These are phyloP conservation scores for Pistacia vera DNA, from an alignment of 345 rosid genomes.

Conservation along the genomic window DNA sequence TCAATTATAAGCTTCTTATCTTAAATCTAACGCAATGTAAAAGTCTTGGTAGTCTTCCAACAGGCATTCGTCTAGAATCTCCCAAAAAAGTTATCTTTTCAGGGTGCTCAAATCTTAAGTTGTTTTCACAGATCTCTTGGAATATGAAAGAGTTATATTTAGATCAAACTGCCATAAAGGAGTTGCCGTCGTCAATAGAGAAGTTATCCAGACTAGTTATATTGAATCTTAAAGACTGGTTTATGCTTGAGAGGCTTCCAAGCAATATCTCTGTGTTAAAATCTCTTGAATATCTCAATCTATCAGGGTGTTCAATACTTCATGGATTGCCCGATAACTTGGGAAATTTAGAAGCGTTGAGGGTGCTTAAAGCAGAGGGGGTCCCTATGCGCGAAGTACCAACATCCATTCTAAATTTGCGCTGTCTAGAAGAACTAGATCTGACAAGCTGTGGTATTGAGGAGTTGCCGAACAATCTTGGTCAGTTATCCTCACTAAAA, in stretches of 20 bases:
- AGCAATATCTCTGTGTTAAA: conserved; percentile 1
- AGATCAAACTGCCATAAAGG: too few species aligned
- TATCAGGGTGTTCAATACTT: conserved; percentile 31
- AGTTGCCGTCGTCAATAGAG: too few species aligned
- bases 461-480: background rate
- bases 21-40: background rate
- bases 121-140: too few species aligned
- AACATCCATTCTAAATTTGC: background rate
- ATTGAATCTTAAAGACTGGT: too few species aligned
- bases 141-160: too few species aligned
- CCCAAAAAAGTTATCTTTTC: too few species aligned
- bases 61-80: too few species aligned
- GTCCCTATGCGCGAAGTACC: too few species aligned
- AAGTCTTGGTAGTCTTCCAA: background rate
- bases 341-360: conserved; percentile 10
- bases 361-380: too few species aligned
- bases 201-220: too few species aligned
- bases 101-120: too few species aligned
- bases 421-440: background rate
- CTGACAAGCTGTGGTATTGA: conserved; percentile 4
- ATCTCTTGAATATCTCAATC: conserved; percentile 25
- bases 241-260: conserved; percentile 17
- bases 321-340: conserved; percentile 27
- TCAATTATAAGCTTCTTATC: background rate
- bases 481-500: background rate